Percentiles rank a stretch among this genome's conserved stretches.
These are phyloP conservation scores for Suhomyces kunorum DNA, from an alignment of 1,139 yeast species.

Conservation along the genomic window DNA sequence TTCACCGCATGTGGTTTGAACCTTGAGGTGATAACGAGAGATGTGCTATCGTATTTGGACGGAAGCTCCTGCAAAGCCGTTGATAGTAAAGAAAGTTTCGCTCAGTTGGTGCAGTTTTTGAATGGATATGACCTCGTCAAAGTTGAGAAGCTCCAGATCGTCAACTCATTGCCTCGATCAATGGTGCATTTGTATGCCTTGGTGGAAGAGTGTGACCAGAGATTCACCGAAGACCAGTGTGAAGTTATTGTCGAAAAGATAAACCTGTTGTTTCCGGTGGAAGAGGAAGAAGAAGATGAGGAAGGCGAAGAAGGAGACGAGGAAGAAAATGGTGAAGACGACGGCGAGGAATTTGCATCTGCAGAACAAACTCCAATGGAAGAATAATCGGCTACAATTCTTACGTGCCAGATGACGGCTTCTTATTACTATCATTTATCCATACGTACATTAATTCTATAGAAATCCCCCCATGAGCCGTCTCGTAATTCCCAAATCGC, in stretches of 20 bases:
- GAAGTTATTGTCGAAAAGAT: constrained; percentile 55
- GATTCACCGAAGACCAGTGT: constrained; percentile 67
- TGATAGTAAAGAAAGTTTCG: constrained; percentile 50
- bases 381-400: background rate
- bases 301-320: constrained; percentile 28
- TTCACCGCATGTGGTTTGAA: constrained; percentile 48
- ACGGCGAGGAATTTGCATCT: constrained; percentile 13
- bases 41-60: constrained; percentile 51
- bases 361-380: constrained; percentile 15
- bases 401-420: background rate
- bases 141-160: constrained; percentile 80
- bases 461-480: constrained; percentile 18
- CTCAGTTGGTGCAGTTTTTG: constrained; percentile 51
- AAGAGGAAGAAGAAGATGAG: constrained; percentile 37
- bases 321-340: constrained; percentile 20
- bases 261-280: constrained; percentile 49
- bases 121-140: constrained; percentile 66
- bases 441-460: constrained; percentile 11
- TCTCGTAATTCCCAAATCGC: constrained; percentile 12
- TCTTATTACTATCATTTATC: background rate
- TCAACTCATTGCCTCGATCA: constrained; percentile 77
- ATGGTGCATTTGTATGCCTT: constrained; percentile 76
- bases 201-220: constrained; percentile 88
- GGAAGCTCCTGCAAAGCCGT: constrained; percentile 46
- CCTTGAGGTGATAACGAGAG: constrained; percentile 70